Evolutionary conservation across 2,329 filamentous ascomycete genomes (phyloP).

Genomic region (Lizonia empirigonia): DNA sequence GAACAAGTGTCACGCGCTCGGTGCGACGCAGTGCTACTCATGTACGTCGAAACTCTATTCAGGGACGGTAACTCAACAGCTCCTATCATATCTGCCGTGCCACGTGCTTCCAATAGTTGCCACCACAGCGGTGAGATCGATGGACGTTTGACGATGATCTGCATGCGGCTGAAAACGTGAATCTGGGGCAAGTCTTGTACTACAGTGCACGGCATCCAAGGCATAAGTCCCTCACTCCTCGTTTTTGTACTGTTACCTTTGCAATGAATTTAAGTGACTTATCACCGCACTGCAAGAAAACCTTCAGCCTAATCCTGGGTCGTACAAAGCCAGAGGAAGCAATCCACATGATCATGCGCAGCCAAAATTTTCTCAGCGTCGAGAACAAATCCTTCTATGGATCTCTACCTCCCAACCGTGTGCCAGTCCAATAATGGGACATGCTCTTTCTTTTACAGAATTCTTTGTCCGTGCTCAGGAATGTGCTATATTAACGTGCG

Average conservation of each 20-base stretch:
- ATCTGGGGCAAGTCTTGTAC: slow-evolving; percentile 2
- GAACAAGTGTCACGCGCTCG: not conserved
- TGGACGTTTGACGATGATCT: not conserved
- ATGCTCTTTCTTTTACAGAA: too few species aligned
- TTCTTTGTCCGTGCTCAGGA: too few species aligned
- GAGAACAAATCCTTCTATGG: too few species aligned
- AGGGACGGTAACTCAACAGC: not conserved
- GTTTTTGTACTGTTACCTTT: not conserved
- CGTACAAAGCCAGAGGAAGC: too few species aligned
- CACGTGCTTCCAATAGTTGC: not conserved
- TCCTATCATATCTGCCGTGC: not conserved
- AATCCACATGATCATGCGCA: too few species aligned
- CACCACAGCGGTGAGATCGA: slow-evolving; percentile 3
- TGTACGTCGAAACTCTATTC: not conserved
- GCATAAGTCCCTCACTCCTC: not conserved
- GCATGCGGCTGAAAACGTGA: slow-evolving; percentile 2
- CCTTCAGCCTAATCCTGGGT: too few species aligned
- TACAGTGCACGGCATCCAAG: slow-evolving; percentile 4
- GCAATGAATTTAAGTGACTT: too few species aligned
- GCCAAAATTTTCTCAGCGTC: too few species aligned
- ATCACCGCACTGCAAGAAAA: too few species aligned
- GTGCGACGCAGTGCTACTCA: not conserved
- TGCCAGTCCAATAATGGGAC: too few species aligned
- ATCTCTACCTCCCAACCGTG: too few species aligned
- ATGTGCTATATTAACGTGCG: too few species aligned